Base-by-base conservation (phyloP, 208 protist genomes). In the Phytomonas sp. region DNA sequence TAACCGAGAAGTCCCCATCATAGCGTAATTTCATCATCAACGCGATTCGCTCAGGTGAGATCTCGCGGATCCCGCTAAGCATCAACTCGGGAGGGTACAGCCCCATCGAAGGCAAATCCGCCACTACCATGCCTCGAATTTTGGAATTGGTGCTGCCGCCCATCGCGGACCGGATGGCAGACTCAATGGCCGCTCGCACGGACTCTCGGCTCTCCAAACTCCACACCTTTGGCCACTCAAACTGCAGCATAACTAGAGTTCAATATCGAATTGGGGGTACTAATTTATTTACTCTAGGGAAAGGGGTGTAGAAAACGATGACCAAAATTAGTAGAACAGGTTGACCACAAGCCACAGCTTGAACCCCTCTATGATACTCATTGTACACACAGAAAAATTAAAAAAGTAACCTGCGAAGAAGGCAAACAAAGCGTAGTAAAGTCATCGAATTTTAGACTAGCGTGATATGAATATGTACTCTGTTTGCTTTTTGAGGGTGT, bases 1-100 rank as follows among this genome's bases (percentile, higher is more conserved):
- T 86, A 56, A 95, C 80, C 5, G 77, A 71, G 45, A 86, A 90
- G 69, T 95, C 86, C 60, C 91, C 91, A 71, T 82, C 77, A 73
- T 95, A 95, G 63, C 82, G 86, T 32, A 90, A 69, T 67, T 88
- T 84, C 62, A 93, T 78, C 83, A 92, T 90, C n/a, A 95, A 72
- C 16, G 88, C 88, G 5, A 85, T 94, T 70, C 86, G 91, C 76
- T 89, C 87, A 8, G 86, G 75, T 0, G 84, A 89, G 4, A 94
- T 72, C 45, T 86, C 80, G 11, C 87, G 82, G 64, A 95, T 89
- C 60, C 84, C 83, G 42, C 77, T 91, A 19, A 95, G 78, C 37
- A 80, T 63, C 19, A 95, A 68, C 74, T 92, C 83, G 34, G 91
- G 91, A n/a, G 91, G 86, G 5, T 74, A 77, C 40, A 69, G 68